Percentiles rank a stretch among this genome's conserved stretches.
Evolutionary conservation across 192 early-diverging fungal species (phyloP).

Genomic region (Backusella morwellensis): DNA sequence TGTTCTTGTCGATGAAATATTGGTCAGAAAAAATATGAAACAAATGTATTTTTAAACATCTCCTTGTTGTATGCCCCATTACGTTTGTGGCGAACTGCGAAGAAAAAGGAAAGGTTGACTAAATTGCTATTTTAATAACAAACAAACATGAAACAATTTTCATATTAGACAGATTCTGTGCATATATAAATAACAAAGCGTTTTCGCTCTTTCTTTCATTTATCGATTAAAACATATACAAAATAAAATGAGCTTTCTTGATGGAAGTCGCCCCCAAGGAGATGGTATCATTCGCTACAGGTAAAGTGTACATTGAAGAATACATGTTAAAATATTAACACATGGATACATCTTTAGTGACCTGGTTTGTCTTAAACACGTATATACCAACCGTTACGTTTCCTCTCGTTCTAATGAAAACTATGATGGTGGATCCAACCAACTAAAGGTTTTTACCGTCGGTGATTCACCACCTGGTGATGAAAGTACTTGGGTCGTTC

Average conservation of each 20-base stretch:
- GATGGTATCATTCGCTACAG: slow-evolving; percentile 10
- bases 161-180: not conserved
- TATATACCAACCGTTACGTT: slow-evolving; percentile 47
- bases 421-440: slow-evolving; percentile 49
- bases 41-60: not conserved
- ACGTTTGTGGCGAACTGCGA: not conserved
- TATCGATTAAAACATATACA: not conserved
- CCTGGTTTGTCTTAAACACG: slow-evolving; percentile 53
- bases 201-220: not conserved
- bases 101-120: not conserved
- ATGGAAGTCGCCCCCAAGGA: not conserved
- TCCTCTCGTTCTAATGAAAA: slow-evolving; percentile 40
- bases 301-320: not conserved
- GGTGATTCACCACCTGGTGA: slow-evolving; percentile 35
- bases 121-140: not conserved
- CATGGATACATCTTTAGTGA: slow-evolving; percentile 1
- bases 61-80: not conserved
- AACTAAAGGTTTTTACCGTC: slow-evolving; percentile 51
- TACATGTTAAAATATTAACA: not conserved
- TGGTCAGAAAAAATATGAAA: not conserved
- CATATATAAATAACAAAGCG: not conserved
- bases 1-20: not conserved
- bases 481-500: slow-evolving; percentile 52
- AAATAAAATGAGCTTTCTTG: not conserved
- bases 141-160: not conserved